Conservation (phyloP, 208 protist species). For the Leptomonas pyrrhocoris region DNA sequence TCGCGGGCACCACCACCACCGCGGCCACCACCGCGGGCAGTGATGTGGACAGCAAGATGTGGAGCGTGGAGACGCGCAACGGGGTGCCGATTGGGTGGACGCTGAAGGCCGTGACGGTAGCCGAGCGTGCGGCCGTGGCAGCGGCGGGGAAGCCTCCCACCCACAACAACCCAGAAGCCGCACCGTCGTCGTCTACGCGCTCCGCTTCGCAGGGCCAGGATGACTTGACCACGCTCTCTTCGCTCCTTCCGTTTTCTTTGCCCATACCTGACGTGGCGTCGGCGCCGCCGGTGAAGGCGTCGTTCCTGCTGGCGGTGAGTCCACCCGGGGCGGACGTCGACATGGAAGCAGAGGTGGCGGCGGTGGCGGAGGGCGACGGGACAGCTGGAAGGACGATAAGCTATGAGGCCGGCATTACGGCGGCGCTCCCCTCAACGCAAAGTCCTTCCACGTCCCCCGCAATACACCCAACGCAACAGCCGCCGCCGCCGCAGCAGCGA, state of each 20-base stretch:
- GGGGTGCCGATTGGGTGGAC: constrained; percentile 23
- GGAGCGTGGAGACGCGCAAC: constrained; percentile 23
- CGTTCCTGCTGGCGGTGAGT: not conserved
- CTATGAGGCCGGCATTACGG: not conserved
- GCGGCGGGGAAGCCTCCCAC: not conserved
- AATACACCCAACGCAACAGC: no score
- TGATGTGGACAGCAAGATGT: constrained; percentile 20
- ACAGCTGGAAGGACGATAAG: not conserved
- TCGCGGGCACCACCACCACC: constrained; percentile 16
- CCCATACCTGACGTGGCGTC: constrained; percentile 2
- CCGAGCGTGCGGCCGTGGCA: constrained; percentile 7
- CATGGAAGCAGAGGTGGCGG: not conserved
- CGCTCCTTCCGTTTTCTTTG: constrained; percentile 5
- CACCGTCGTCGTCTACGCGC: not conserved
- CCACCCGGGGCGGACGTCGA: not conserved
- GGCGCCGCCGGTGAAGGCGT: not conserved
- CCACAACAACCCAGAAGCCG: no score
- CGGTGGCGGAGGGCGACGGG: not conserved
- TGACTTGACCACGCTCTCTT: not conserved
- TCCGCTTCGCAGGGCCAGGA: not conserved
- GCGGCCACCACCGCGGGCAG: constrained; percentile 15
- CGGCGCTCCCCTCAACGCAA: not conserved
- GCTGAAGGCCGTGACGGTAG: constrained; percentile 26
- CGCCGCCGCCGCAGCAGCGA: not conserved
- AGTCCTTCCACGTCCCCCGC: not conserved